Conservation (phyloP, 495 filamentous ascomycete genomes). For the Aspergillus ostianus region DNA sequence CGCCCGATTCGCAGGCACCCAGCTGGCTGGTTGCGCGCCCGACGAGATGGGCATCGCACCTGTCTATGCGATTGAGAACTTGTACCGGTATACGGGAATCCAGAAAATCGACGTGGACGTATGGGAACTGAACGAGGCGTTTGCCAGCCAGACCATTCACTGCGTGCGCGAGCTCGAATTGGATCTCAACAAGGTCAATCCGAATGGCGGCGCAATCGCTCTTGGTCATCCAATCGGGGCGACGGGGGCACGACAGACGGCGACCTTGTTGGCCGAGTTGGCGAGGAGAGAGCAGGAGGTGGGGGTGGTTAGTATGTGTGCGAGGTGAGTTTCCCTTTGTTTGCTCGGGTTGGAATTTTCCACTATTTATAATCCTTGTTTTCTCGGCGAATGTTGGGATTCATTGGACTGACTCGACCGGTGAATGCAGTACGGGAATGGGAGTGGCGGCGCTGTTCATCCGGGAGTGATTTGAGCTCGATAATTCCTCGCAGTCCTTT, state of each 20-base stretch:
- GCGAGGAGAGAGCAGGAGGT: constrained; percentile 69
- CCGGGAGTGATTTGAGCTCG: constrained; percentile 49
- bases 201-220: constrained; percentile 72
- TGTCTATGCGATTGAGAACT: constrained; percentile 78
- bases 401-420: background rate
- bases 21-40: constrained; percentile 75
- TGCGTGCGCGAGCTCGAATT: constrained; percentile 69
- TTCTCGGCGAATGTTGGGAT: background rate
- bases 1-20: constrained; percentile 81
- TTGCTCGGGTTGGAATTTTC: too few species aligned
- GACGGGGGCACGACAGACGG: constrained; percentile 70
- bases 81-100: constrained; percentile 68
- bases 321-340: constrained; percentile 30
- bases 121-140: constrained; percentile 89
- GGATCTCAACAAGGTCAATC: constrained; percentile 77
- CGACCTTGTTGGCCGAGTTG: constrained; percentile 69
- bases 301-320: constrained; percentile 73
- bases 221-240: constrained; percentile 73
- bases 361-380: background rate
- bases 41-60: constrained; percentile 93
- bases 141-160: constrained; percentile 87
- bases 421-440: constrained; percentile 65
- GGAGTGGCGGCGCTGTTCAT: constrained; percentile 75
- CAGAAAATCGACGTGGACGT: constrained; percentile 72
- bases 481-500: background rate